These are phyloP conservation scores for Globisporangium uncinulatum DNA, from an alignment of 352 stramenopile genomes.

Conservation along the genomic window DNA sequence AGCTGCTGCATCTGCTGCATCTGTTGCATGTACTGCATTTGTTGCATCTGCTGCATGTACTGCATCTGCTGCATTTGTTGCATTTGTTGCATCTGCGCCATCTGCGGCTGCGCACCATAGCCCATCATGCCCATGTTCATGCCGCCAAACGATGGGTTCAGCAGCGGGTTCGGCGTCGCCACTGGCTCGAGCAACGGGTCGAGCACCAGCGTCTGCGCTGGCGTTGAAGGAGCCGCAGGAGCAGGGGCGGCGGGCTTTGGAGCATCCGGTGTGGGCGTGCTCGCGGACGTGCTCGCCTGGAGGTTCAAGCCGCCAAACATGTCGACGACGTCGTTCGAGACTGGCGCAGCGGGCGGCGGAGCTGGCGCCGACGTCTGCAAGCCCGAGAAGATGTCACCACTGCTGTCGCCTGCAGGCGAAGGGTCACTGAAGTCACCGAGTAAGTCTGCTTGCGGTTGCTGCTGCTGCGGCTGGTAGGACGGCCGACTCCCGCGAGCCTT, in stretches of 20 bases:
- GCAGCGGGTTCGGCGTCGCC: conserved; percentile 22
- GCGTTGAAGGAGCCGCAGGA: conserved; percentile 3
- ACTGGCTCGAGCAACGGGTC: conserved; percentile 70
- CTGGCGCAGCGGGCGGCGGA: conserved; percentile 23
- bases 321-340: conserved; percentile 36
- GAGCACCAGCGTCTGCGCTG: conserved; percentile 46
- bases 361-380: conserved; percentile 36
- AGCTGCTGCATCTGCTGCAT: conserved; percentile 76
- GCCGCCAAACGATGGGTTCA: conserved; percentile 31
- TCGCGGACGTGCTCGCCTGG: conserved; percentile 29
- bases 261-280: conserved; percentile 2
- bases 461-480: conserved; percentile 25
- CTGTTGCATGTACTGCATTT: conserved; percentile 69
- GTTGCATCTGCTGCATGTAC: conserved; percentile 64
- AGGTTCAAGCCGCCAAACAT: conserved; percentile 80
- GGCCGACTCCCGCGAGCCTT: conserved; percentile 10
- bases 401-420: conserved; percentile 18
- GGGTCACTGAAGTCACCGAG: conserved; percentile 64
- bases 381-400: conserved; percentile 51
- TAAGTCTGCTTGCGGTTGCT: conserved; percentile 53
- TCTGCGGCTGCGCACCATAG: conserved; percentile 39
- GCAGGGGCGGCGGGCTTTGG: conserved; percentile 9
- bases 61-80: conserved; percentile 43
- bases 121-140: conserved; percentile 74
- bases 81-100: conserved; percentile 42